These are phyloP conservation scores for Primulina tabacum DNA, from an alignment of 257 asterid species.

Conservation along the genomic window DNA sequence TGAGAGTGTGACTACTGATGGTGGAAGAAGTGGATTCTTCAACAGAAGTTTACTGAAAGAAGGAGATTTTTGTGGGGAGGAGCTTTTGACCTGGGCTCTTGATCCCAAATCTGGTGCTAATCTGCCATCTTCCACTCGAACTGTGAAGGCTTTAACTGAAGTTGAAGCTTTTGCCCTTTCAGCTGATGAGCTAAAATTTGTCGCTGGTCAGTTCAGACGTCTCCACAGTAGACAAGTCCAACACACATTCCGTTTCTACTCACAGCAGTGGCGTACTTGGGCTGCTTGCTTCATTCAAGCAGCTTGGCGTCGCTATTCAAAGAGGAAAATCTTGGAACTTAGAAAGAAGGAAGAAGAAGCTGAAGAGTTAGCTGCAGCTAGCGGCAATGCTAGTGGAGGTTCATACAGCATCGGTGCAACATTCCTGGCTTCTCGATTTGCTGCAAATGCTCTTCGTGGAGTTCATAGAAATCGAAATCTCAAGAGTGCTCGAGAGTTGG, in stretches of 20 bases:
- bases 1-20: slow-evolving; percentile 97
- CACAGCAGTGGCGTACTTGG: slow-evolving; percentile 99
- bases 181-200: slow-evolving; percentile 88
- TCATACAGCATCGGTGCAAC: slow-evolving; percentile 81
- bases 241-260: slow-evolving; percentile 96
- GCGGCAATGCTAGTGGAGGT: slow-evolving; percentile 39
- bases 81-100: slow-evolving; percentile 95
- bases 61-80: slow-evolving; percentile 97
- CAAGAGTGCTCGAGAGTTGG: slow-evolving; percentile 76
- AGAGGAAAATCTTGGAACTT: slow-evolving; percentile 67
- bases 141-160: slow-evolving; percentile 76
- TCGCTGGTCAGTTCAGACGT: slow-evolving; percentile 91
- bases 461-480: slow-evolving; percentile 88
- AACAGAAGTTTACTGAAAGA: slow-evolving; percentile 81
- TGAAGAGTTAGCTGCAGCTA: slow-evolving; percentile 40
- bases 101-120: slow-evolving; percentile 89
- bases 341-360: slow-evolving; percentile 77
- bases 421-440: slow-evolving; percentile 75
- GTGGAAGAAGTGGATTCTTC: slow-evolving; percentile 96
- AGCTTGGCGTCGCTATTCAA: slow-evolving; percentile 88
- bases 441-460: slow-evolving; percentile 83
- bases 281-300: slow-evolving; percentile 97
- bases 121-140: slow-evolving; percentile 91
- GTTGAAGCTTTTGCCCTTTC: slow-evolving; percentile 91
- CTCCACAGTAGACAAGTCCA: slow-evolving; percentile 98